Evolutionary conservation across 2,329 filamentous ascomycete genomes (phyloP), one percentile per base, ranked within the genome.

Genomic region (Diaporthe australafricana): DNA sequence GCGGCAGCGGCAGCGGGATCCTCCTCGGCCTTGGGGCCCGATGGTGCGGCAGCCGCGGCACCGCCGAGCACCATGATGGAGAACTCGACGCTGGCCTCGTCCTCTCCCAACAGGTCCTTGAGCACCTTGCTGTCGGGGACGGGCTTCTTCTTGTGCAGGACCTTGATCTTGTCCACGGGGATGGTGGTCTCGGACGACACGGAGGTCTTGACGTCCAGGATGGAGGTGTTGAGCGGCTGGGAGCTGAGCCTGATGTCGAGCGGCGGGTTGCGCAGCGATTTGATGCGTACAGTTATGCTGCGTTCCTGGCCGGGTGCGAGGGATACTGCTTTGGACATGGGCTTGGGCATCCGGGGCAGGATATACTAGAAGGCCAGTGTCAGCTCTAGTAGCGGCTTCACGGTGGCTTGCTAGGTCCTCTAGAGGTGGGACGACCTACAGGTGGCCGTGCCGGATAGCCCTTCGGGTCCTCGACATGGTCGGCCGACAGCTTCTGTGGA

Each of bases 81-180:
- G 74, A 98, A 91, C 80, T 98, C 95, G 0, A 96, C 85, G 1
- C 77, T 81, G 76, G 76, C 86, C 35, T 83, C 86, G 55, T 89
- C 89, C 4, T 88, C 86, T 0, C 86, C 86, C 1, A 95, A 76
- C 0, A 97, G 79, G 71, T 98, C 95, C 70, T 89, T 89, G 7
- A 98, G 83, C 0, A 93, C 90, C 84, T 96, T 96, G 75, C 87
- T 90, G 78, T 97, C 94, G 0, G 88, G 80, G 0, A 94, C 89
- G 0, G 96, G 96, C 82, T 98, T 97, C 85, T 96, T 97, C 81
- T 93, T 93, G 79, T 92, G 89, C 74, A 99, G 84, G 12, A 99
- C 83, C 84, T 95, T 95, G 80, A 98, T 90, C 86, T 97, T 98
- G 48, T 92, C 90, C n/a, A 89, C 82, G 3, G 90, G 87, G 71